Evolutionary conservation across 176 grass and related monocot genomes (phyloP).

Genomic region (Tillandsia leiboldiana): DNA sequence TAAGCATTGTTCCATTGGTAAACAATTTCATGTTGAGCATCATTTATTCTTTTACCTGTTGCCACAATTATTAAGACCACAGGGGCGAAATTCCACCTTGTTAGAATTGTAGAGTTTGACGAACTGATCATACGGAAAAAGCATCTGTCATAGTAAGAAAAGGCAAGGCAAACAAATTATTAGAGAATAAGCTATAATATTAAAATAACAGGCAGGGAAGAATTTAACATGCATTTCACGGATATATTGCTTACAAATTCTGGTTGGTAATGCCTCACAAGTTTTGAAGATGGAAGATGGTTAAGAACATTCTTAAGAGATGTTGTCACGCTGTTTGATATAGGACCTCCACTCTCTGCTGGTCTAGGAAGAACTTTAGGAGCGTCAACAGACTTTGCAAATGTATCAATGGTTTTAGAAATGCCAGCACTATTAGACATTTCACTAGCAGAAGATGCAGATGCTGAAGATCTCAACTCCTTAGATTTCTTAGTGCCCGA

Average conservation of each 20-base stretch:
- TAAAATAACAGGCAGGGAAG: background rate
- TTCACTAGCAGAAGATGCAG: slow-evolving; percentile 25
- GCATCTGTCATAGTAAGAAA: slow-evolving; percentile 36
- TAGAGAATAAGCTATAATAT: slow-evolving; percentile 11
- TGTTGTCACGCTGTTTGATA: slow-evolving; percentile 22
- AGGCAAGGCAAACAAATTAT: slow-evolving; percentile 18
- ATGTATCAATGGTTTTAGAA: slow-evolving; percentile 14
- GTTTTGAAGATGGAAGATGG: slow-evolving; percentile 38
- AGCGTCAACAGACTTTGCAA: slow-evolving; percentile 34
- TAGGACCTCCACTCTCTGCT: slow-evolving; percentile 23
- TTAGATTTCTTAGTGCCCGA: slow-evolving; percentile 13
- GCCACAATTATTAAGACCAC: slow-evolving; percentile 73
- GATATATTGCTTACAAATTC: slow-evolving; percentile 52
- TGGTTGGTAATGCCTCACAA: slow-evolving; percentile 36
- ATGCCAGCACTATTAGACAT: slow-evolving; percentile 15
- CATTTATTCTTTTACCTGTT: slow-evolving; percentile 63
- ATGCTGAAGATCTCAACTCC: slow-evolving; percentile 19
- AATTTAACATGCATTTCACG: background rate
- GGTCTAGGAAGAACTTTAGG: slow-evolving; percentile 12
- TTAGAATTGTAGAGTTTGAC: slow-evolving; percentile 64
- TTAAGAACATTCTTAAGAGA: slow-evolving; percentile 43
- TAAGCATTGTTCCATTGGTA: slow-evolving; percentile 2
- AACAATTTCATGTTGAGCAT: slow-evolving; percentile 7
- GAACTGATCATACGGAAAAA: slow-evolving; percentile 64
- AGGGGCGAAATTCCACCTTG: slow-evolving; percentile 56